A percentile compares a stretch with the other conserved stretches of the same genome.
Conservation (phyloP, 2,329 filamentous ascomycete species). For the Colletotrichum viniferum region DNA sequence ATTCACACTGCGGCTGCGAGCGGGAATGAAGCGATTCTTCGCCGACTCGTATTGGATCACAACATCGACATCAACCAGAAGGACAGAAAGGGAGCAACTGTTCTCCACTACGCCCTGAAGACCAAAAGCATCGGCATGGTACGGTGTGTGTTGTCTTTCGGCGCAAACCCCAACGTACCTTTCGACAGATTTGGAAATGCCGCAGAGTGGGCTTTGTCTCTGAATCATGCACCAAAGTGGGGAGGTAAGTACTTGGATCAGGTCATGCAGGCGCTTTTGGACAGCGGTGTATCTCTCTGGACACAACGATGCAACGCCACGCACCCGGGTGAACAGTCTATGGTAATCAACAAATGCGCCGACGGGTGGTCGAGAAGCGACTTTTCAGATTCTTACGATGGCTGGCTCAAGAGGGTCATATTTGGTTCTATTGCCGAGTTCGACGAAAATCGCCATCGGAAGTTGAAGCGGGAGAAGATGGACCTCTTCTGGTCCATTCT, state of each 20-base stretch:
- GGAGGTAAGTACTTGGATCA: fast-evolving
- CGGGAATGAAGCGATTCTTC: fast-evolving
- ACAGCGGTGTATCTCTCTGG: not conserved
- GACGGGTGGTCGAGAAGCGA: fast-evolving
- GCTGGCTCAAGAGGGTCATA: not conserved
- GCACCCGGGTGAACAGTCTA: not conserved
- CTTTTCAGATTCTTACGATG: fast-evolving
- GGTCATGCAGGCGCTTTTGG: not conserved
- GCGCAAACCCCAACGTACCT: not conserved
- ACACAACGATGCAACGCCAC: fast-evolving
- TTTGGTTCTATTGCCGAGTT: not conserved
- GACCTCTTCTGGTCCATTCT: not conserved
- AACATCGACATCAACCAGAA: not conserved
- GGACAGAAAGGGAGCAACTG: fast-evolving
- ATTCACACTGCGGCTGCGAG: fast-evolving
- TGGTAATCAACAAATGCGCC: fast-evolving
- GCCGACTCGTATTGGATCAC: not conserved
- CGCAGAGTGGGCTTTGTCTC: fast-evolving
- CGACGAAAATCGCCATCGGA: not conserved
- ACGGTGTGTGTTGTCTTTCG: fast-evolving
- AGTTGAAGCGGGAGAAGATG: not conserved
- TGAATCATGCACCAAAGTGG: fast-evolving
- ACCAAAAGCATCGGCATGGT: fast-evolving
- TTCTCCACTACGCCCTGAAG: not conserved
- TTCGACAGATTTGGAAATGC: fast-evolving